These are phyloP conservation scores for Candida gigantensis DNA, from an alignment of 1,139 yeast genomes.

Conservation along the genomic window DNA sequence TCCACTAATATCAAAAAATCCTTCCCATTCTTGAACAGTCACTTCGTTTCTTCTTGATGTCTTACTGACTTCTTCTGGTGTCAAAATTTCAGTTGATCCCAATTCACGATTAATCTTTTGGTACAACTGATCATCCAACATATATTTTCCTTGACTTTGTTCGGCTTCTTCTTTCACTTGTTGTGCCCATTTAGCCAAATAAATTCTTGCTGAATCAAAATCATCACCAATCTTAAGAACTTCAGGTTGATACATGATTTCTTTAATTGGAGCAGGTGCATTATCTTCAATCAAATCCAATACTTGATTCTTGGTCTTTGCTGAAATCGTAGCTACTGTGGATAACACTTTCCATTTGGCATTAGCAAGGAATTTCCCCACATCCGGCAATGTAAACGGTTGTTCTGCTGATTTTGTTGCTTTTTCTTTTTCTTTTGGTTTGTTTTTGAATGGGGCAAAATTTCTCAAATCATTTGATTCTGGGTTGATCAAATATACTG, in stretches of 20 bases:
- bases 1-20: conserved; percentile 80
- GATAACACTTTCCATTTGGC: conserved; percentile 88
- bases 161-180: conserved; percentile 94
- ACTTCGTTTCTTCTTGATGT: conserved; percentile 70
- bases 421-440: conserved; percentile 18
- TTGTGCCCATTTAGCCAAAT: conserved; percentile 95
- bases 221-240: conserved; percentile 82
- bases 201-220: conserved; percentile 88
- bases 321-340: conserved; percentile 79
- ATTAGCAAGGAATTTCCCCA: conserved; percentile 55
- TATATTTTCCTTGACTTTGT: conserved; percentile 58
- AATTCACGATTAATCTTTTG: conserved; percentile 65
- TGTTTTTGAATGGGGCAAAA: conserved; percentile 58
- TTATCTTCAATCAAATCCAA: conserved; percentile 63
- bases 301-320: conserved; percentile 62
- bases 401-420: conserved; percentile 18
- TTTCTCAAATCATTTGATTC: conserved; percentile 73
- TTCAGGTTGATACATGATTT: conserved; percentile 72
- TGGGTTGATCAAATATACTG: conserved; percentile 78
- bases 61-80: conserved; percentile 58
- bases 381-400: conserved; percentile 32
- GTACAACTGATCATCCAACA: conserved; percentile 62
- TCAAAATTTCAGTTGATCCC: conserved; percentile 60
- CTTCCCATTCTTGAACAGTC: conserved; percentile 75
- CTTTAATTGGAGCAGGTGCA: conserved; percentile 64